phyloP scores from a whole-genome alignment of 2,329 filamentous ascomycete species.

The Colletotrichum gigasporum region DNA sequence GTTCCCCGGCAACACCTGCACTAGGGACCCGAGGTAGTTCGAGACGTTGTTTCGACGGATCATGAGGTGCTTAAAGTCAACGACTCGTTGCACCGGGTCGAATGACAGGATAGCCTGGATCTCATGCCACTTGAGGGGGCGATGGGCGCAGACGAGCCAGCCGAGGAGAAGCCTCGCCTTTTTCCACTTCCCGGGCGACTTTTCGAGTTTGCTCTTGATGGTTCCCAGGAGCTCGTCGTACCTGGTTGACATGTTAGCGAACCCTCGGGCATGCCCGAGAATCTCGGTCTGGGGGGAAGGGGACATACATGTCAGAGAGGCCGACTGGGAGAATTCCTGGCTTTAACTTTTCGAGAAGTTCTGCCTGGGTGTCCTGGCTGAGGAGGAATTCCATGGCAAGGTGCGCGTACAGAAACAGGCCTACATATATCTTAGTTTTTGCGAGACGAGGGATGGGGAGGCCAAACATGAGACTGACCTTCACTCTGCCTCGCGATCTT shows the following conservation, averaged over 20 bases:
- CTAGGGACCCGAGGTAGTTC: conserved; percentile 47
- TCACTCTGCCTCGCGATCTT: conserved; percentile 19
- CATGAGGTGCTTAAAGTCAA: conserved; percentile 34
- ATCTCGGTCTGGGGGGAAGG: no score
- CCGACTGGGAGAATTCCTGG: conserved; percentile 24
- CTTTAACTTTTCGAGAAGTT: conserved; percentile 35
- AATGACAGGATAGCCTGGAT: conserved; percentile 48
- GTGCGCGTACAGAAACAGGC: conserved; percentile 44
- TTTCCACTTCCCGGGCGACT: conserved; percentile 31
- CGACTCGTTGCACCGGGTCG: conserved; percentile 3
- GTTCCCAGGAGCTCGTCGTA: conserved; percentile 40
- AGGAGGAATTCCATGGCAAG: conserved; percentile 42
- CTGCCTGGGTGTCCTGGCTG: conserved; percentile 31
- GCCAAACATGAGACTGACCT: conserved; percentile 1
- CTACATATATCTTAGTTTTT: conserved; percentile 24
- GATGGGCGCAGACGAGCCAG: conserved; percentile 50
- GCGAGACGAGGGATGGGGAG: no score
- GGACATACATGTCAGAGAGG: neutral
- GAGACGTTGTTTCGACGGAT: conserved; percentile 38
- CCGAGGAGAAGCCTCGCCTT: conserved; percentile 44
- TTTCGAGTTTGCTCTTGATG: conserved; percentile 1
- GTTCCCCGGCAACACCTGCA: conserved; percentile 42
- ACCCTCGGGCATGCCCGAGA: no score
- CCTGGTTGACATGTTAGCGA: conserved; percentile 31
- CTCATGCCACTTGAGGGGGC: conserved; percentile 51